phyloP scores from a whole-genome alignment of 208 protist species.

The Blechomonas ayalai region DNA sequence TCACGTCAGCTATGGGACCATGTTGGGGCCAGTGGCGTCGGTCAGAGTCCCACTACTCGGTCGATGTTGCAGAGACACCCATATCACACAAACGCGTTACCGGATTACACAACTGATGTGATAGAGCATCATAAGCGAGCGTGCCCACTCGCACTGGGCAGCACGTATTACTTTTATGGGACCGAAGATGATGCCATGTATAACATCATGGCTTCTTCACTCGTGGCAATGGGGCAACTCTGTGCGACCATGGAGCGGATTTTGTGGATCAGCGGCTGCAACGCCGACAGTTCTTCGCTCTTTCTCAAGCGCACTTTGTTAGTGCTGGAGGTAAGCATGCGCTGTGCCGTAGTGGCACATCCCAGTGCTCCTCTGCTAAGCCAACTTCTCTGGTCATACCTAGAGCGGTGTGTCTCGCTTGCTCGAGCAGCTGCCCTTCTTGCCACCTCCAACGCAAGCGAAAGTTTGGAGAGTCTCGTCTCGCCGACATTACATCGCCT shows the following conservation, averaged over 20 bases:
- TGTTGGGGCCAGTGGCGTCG: too few relatives aligned
- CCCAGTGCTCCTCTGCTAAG: conserved; percentile 1
- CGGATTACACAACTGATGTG: conserved; percentile 6
- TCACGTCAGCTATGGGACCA: too few relatives aligned
- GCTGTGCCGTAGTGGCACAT: conserved; percentile 10
- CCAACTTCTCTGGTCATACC: conserved; percentile 4
- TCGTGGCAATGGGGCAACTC: conserved; percentile 37
- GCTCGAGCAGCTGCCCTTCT: conserved; percentile 2
- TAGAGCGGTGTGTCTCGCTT: conserved; percentile 7
- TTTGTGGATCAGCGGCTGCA: conserved; percentile 32
- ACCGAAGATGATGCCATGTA: conserved; percentile 23
- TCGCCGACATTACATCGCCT: conserved; percentile 5
- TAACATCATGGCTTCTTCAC: conserved; percentile 40
- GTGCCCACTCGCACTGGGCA: conserved; percentile 30
- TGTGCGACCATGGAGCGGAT: conserved; percentile 30
- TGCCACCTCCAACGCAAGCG: background rate
- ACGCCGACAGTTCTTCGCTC: conserved; percentile 18
- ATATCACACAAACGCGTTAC: conserved; percentile 10
- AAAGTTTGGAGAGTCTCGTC: background rate
- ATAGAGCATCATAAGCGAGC: background rate
- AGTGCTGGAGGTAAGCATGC: conserved; percentile 23
- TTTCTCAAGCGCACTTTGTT: conserved; percentile 19
- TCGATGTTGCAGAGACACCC: too few relatives aligned
- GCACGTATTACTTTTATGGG: conserved; percentile 32
- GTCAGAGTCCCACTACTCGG: too few relatives aligned